These are phyloP conservation scores for Jatropha multifida DNA, from an alignment of 441 rosid genomes.

Conservation along the genomic window DNA sequence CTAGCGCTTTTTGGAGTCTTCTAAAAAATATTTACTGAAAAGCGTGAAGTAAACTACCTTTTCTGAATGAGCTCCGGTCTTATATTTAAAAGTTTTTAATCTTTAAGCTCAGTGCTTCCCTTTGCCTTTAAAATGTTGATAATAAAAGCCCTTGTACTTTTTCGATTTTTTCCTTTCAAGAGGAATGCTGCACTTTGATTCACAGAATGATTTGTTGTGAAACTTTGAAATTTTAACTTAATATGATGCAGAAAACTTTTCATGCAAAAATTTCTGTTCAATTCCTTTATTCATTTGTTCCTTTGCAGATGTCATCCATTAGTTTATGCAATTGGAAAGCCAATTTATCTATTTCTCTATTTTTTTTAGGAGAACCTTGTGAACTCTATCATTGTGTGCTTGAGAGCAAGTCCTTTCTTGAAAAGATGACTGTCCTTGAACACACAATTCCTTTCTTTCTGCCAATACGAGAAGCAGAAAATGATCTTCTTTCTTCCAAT, in stretches of 20 bases:
- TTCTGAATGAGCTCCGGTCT: background rate
- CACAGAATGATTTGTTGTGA: background rate
- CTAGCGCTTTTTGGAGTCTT: background rate
- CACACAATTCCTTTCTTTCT: conserved; percentile 96
- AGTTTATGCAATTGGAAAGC: conserved; percentile 19
- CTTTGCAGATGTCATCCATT: conserved; percentile 7
- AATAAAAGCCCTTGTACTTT: background rate
- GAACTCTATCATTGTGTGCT: conserved; percentile 89
- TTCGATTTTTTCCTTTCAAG: background rate
- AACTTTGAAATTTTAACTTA: background rate
- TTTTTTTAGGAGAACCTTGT: conserved; percentile 72
- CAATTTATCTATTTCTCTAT: conserved; percentile 9
- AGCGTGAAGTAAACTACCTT: background rate
- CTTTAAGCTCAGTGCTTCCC: background rate
- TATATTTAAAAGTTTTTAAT: background rate
- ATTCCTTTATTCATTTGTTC: background rate
- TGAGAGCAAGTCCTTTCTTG: conserved; percentile 92
- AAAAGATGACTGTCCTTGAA: conserved; percentile 90
- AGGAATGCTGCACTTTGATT: background rate
- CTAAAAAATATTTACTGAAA: background rate
- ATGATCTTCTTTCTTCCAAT: conserved; percentile 82
- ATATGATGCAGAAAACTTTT: background rate
- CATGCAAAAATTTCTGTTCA: background rate
- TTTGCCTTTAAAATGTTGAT: background rate
- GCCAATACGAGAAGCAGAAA: conserved; percentile 86